Evolutionary conservation across 2,329 filamentous ascomycete genomes (phyloP).

Genomic region (Cordyceps farinosa): DNA sequence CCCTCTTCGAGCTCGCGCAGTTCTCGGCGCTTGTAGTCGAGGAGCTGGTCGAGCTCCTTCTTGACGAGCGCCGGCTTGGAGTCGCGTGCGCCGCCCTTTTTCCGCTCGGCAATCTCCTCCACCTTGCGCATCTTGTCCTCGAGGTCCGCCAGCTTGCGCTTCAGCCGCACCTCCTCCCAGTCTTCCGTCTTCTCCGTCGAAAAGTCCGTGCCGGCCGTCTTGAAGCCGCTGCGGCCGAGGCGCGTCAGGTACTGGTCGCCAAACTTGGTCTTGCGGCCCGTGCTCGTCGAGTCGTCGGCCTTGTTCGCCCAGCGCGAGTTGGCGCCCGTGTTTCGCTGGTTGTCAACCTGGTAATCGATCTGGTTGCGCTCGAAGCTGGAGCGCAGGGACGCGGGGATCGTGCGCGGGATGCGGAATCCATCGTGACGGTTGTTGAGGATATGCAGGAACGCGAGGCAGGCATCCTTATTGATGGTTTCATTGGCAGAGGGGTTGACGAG

Average conservation of each 20-base stretch:
- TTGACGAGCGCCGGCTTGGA: constrained; percentile 89
- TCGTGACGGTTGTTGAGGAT: constrained; percentile 96
- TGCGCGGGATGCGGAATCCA: constrained; percentile 88
- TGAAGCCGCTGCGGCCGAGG: constrained; percentile 78
- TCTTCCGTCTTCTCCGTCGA: constrained; percentile 81
- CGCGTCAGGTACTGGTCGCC: constrained; percentile 94
- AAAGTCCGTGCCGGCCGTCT: constrained; percentile 86
- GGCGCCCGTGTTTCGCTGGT: constrained; percentile 54
- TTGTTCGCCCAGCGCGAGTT: constrained; percentile 76
- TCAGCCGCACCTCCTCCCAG: constrained; percentile 94
- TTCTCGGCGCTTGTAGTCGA: constrained; percentile 89
- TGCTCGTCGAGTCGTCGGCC: constrained; percentile 74
- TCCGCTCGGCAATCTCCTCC: constrained; percentile 66
- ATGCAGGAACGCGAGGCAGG: constrained; percentile 89
- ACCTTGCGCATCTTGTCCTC: constrained; percentile 84
- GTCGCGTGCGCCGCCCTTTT: constrained; percentile 62
- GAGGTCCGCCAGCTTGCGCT: constrained; percentile 85
- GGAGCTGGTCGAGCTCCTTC: constrained; percentile 85
- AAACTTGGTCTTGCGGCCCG: constrained; percentile 93
- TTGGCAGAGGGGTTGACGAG: constrained; percentile 88
- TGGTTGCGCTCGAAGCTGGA: constrained; percentile 91
- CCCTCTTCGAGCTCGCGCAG: constrained; percentile 72
- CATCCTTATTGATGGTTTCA: constrained; percentile 87
- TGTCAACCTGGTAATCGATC: constrained; percentile 93
- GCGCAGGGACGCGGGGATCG: constrained; percentile 85